Base-by-base conservation (phyloP, 768 basidiomycete genomes). In the Gymnopilus dilepis region DNA sequence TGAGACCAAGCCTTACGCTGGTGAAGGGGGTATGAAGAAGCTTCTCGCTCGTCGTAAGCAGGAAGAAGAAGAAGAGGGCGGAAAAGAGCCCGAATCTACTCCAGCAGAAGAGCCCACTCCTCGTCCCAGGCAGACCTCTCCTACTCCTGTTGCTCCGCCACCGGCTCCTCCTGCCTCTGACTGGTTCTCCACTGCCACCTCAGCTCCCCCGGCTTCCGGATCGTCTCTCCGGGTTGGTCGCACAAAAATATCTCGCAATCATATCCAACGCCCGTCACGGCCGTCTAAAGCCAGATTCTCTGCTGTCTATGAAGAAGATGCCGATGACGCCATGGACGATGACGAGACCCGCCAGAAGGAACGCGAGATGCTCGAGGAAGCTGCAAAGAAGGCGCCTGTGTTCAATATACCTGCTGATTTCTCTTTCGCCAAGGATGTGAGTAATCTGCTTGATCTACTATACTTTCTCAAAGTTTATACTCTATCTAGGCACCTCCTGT, bases 11-110 rank as follows among this genome's bases (percentile, higher is more conserved):
- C 91, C 91, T 3, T 93, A 93, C 67, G 87, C 90, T 0, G 91
- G 91, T 6, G 84, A 86, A 63, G 89, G 91, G 55, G 89, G 90
- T 0, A 87, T 91, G 82, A 91, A 89, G 78, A 92, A 88, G 69
- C 75, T 91, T 72, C 73, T 92, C 38, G 86, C 88, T 21, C 82
- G 84, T 65, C 78, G 87, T 51, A 84, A 82, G 68, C 74, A 78
- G 63, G 89, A 90, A 41, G 80, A 84, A 55, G 81, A 83, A 60
- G 82, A 75, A 24, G 76, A 69, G 33, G 56, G 60, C 11, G 70
- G 70, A 24, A 71, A 72, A 41, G 72, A 70, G 6, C 72, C 69
- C 63, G 65, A 62, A 11, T 7, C 15, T 17, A 37, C 56, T n/a
- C 59, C 51, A 28, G 43, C 52, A 12, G 61, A 57, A 52, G 62